Percentiles rank a stretch among this genome's conserved stretches.
Conservation (phyloP, 2,329 filamentous ascomycete species). For the Sporothrix dimorphospora region DNA sequence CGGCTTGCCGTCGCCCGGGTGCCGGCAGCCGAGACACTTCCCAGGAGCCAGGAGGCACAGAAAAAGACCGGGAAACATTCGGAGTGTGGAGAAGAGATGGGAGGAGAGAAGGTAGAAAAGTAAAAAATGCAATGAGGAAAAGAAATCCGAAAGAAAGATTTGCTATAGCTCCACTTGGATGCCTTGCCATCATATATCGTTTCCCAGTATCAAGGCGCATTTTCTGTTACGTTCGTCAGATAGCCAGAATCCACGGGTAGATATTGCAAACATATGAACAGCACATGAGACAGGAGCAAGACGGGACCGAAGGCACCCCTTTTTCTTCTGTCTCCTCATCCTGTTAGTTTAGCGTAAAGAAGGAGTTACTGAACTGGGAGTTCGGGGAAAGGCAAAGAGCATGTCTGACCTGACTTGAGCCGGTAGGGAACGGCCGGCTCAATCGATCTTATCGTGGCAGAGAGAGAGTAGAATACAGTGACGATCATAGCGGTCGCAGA, state of each 20-base stretch:
- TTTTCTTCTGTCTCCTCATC: background rate
- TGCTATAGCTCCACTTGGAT: background rate
- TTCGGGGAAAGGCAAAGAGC: background rate
- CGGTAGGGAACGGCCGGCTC: background rate
- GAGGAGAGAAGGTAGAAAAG: background rate
- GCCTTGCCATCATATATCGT: background rate
- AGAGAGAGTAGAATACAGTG: background rate
- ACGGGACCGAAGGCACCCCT: background rate
- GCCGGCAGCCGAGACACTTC: background rate
- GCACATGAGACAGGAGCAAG: constrained; percentile 14
- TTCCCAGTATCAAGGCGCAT: background rate
- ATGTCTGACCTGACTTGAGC: constrained; percentile 5
- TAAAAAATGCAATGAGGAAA: background rate
- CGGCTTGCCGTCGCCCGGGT: background rate
- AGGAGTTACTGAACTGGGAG: background rate
- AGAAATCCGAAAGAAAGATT: background rate
- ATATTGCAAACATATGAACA: constrained; percentile 21
- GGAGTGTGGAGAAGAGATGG: background rate
- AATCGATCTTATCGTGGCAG: background rate
- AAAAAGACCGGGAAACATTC: background rate
- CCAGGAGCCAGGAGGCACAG: background rate
- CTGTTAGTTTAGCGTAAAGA: no score
- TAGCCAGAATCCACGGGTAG: constrained; percentile 7
- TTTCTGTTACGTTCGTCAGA: background rate
- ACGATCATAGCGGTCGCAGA: background rate